Conservation (phyloP, 495 filamentous ascomycete genomes). For the Amniculicola lignicola region DNA sequence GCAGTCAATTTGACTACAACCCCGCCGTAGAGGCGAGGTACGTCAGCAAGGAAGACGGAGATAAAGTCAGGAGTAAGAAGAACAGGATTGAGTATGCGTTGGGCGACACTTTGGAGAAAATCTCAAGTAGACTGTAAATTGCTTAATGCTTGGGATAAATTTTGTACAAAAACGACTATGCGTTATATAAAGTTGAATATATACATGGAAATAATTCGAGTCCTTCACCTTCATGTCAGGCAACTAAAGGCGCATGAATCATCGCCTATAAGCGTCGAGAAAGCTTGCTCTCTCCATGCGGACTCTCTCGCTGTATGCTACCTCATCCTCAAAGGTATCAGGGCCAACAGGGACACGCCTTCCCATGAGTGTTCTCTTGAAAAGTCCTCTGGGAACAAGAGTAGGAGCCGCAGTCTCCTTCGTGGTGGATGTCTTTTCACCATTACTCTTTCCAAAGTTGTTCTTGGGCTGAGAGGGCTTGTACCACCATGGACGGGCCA, state of each 20-base stretch:
- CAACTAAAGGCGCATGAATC: background rate
- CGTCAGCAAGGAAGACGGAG: slow-evolving; percentile 70
- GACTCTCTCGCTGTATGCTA: background rate
- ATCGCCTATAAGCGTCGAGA: slow-evolving; percentile 9
- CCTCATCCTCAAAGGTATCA: slow-evolving; percentile 2
- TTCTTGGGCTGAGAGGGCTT: background rate
- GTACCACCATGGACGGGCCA: background rate
- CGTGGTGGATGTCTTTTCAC: background rate
- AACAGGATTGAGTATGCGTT: slow-evolving; percentile 66
- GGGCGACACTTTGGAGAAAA: slow-evolving; percentile 65
- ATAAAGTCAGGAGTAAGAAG: slow-evolving; percentile 65
- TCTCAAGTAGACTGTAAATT: slow-evolving; percentile 54
- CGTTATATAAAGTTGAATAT: slow-evolving; percentile 12
- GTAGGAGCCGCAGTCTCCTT: background rate
- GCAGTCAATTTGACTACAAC: slow-evolving; percentile 76
- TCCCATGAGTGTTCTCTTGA: no score
- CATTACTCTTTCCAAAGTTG: background rate
- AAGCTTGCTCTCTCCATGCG: slow-evolving; percentile 17
- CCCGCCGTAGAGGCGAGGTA: slow-evolving; percentile 83
- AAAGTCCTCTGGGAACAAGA: background rate
- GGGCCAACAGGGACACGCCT: slow-evolving; percentile 2
- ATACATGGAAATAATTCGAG: slow-evolving; percentile 4
- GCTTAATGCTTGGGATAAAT: background rate
- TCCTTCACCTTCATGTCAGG: background rate
- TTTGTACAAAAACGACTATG: no score